A percentile compares a stretch with the other conserved stretches of the same genome.
phyloP scores from a whole-genome alignment of 2,329 filamentous ascomycete species.

The Fusarium sp. region DNA sequence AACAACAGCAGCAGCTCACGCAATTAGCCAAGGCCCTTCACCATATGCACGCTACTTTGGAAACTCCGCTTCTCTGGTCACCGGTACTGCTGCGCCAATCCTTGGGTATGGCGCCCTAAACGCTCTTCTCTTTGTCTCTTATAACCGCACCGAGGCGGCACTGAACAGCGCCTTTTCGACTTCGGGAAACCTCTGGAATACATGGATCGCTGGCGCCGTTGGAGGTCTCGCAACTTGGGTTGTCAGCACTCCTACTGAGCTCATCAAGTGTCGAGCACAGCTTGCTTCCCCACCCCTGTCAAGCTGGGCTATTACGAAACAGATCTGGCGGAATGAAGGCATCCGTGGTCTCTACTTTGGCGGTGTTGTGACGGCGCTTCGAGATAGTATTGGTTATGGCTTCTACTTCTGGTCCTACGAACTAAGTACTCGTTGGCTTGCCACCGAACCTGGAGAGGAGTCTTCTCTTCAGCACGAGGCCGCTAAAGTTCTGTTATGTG shows the following conservation, averaged over 20 bases:
- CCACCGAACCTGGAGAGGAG: slow-evolving; percentile 36
- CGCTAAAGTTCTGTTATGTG: slow-evolving; percentile 80
- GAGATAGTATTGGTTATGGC: slow-evolving; percentile 93
- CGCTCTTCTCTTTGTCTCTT: slow-evolving; percentile 88
- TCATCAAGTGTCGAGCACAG: slow-evolving; percentile 91
- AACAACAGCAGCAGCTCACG: slow-evolving; percentile 10
- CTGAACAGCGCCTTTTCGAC: slow-evolving; percentile 59
- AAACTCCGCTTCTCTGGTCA: slow-evolving; percentile 57
- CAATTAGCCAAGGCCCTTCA: slow-evolving; percentile 10
- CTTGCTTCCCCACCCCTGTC: slow-evolving; percentile 64
- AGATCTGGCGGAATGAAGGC: slow-evolving; percentile 68
- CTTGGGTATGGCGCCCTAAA: slow-evolving; percentile 93
- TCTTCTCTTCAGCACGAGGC: slow-evolving; percentile 58
- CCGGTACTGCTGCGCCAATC: slow-evolving; percentile 85
- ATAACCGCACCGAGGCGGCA: slow-evolving; percentile 82
- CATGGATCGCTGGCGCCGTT: slow-evolving; percentile 83
- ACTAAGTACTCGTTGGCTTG: slow-evolving; percentile 71
- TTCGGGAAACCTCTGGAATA: slow-evolving; percentile 68
- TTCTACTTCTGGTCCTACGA: slow-evolving; percentile 98
- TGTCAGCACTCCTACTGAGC: slow-evolving; percentile 88
- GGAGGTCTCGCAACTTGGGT: slow-evolving; percentile 89
- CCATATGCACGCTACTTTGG: slow-evolving; percentile 32
- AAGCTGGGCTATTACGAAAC: slow-evolving; percentile 72
- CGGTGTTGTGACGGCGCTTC: slow-evolving; percentile 81
- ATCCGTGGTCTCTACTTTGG: slow-evolving; percentile 83